These are phyloP conservation scores for Arthrobotrys megalospora DNA, from an alignment of 2,329 filamentous ascomycete species.

Conservation along the genomic window DNA sequence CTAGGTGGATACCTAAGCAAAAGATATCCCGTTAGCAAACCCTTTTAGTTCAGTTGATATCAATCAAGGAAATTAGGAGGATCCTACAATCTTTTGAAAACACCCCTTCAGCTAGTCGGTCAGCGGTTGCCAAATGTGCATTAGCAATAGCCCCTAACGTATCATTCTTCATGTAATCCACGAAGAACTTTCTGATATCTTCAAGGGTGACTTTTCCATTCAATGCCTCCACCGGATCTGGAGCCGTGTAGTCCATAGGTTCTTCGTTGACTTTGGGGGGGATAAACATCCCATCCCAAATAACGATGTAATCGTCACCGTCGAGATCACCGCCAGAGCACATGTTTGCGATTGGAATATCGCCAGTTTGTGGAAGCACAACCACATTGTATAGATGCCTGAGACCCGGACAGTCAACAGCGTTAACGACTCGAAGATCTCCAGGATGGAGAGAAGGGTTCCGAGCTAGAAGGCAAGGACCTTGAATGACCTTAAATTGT, in stretches of 20 bases:
- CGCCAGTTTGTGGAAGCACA: slow-evolving; percentile 86
- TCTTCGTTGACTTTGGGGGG: slow-evolving; percentile 78
- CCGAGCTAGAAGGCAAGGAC: slow-evolving; percentile 85
- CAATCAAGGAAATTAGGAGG: too few species aligned
- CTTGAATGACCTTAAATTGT: slow-evolving; percentile 77
- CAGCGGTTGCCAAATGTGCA: slow-evolving; percentile 84
- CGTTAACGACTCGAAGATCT: slow-evolving; percentile 88
- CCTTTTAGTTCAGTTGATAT: neutral
- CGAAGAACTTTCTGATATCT: slow-evolving; percentile 87
- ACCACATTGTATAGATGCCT: slow-evolving; percentile 86
- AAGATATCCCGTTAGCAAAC: slow-evolving; percentile 37
- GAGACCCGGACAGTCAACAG: slow-evolving; percentile 81
- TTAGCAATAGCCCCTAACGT: slow-evolving; percentile 83
- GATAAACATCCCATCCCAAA: slow-evolving; percentile 86
- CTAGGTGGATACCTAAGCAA: slow-evolving; percentile 76
- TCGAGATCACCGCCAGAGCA: slow-evolving; percentile 96
- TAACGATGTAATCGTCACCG: slow-evolving; percentile 93
- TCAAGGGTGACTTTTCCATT: slow-evolving; percentile 77
- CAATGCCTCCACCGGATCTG: slow-evolving; percentile 70
- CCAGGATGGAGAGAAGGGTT: slow-evolving; percentile 96
- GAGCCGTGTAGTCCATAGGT: slow-evolving; percentile 82
- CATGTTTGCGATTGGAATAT: slow-evolving; percentile 90
- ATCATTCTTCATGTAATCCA: slow-evolving; percentile 93
- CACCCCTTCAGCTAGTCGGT: slow-evolving; percentile 76
- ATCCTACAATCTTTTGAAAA: slow-evolving; percentile 77